Evolutionary conservation across 1,284 basidiomycete species (phyloP), one percentile per base, ranked within the genome.

Genomic region (Cryptococcus sp.): DNA sequence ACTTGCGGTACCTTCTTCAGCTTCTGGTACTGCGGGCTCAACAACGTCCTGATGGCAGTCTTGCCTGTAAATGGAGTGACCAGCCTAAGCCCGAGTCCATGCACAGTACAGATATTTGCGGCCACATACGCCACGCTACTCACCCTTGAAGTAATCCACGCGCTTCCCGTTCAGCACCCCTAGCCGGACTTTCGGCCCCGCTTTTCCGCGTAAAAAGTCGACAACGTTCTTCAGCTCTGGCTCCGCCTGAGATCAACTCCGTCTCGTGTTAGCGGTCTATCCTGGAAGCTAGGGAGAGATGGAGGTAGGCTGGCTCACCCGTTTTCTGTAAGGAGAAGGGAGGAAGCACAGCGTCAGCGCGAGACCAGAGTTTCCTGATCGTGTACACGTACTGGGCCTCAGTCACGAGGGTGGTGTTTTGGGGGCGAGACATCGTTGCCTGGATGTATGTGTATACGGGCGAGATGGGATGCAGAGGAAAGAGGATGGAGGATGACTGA

Each of bases 61-160:
- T 91, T 93, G 72, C 93, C 93, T 94, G 71, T 20, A 11, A 11
- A 11, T 9, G 5, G n/a, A 18, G n/a, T 11, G 9, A 16, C 16
- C 15, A 23, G 18, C 15, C 9, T 9, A 8, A 20, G 18, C 9
- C 42, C n/a, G 9, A 11, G 9, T 18, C 9, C 1, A 1, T 28
- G 24, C 46, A 28, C 11, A n/a, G 4, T 7, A 24, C 24, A 9
- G 28, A 33, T 5, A 33, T 33, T 9, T 9, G 9, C 28, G 4
- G 28, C 28, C 5, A 9, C 9, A 33, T 4, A 5, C 28, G 28
- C n/a, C 9, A 21, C 4, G 13, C 8, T 4, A 79, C 83, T 65
- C 63, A 89, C 92, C 95, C 81, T 95, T 98, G 82, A 98, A 98
- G 80, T 98, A 98, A 77, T 98, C 95, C 55, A 94, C 82, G 47